Evolutionary conservation across 345 rosid species (phyloP).

Genomic region (Rhodamnia argentea): DNA sequence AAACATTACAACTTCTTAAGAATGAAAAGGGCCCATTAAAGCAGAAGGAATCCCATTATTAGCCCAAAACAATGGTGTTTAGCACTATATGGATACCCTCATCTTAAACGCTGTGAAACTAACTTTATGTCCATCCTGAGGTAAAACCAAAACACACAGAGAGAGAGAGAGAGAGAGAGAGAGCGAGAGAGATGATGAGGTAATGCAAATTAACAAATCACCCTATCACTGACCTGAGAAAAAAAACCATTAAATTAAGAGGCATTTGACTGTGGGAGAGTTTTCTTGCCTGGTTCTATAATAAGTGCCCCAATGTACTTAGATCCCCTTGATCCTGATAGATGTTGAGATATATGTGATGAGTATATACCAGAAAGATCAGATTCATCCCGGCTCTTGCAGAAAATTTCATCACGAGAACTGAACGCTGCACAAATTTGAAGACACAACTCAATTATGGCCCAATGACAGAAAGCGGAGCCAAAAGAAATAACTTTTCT

Average conservation of each 20-base stretch:
- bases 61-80: neutral
- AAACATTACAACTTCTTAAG: neutral
- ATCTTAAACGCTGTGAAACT: neutral
- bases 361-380: conserved; percentile 50
- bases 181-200: neutral
- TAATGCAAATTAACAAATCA: neutral
- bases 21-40: neutral
- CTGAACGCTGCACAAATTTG: conserved; percentile 40
- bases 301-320: conserved; percentile 67
- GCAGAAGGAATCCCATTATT: neutral
- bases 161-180: neutral
- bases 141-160: neutral
- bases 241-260: neutral
- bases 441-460: neutral
- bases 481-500: neutral
- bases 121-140: neutral
- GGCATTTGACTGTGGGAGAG: neutral
- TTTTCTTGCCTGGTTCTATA: conserved; percentile 80
- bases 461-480: neutral
- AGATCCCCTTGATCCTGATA: conserved; percentile 23
- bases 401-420: conserved; percentile 57
- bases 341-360: conserved; percentile 44
- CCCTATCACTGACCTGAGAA: neutral
- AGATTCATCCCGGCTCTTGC: conserved; percentile 52
- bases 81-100: neutral